phyloP scores from a whole-genome alignment of 129 eudicot genomes.

The Flaveria sonorensis region DNA sequence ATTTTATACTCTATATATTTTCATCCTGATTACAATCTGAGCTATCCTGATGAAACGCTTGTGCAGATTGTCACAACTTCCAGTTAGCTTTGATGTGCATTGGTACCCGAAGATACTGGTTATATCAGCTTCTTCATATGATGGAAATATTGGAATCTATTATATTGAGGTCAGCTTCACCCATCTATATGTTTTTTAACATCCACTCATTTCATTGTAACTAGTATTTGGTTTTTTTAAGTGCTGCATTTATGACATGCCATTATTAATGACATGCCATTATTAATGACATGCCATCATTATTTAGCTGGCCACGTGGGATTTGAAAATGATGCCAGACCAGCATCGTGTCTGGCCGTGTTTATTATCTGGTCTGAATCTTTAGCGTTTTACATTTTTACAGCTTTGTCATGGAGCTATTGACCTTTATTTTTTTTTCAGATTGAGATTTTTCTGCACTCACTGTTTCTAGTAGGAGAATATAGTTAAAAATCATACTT shows the following conservation, averaged over 20 bases:
- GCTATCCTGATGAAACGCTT: conserved; percentile 16
- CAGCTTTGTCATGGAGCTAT: neutral
- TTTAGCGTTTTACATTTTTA: neutral
- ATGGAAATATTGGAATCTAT: conserved; percentile 86
- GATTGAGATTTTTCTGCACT: neutral
- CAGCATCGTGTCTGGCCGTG: neutral
- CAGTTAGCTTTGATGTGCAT: conserved; percentile 89
- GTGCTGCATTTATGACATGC: neutral
- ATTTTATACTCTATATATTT: neutral
- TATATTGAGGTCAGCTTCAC: conserved; percentile 71
- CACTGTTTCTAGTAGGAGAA: neutral
- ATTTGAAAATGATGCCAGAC: neutral
- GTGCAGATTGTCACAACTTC: conserved; percentile 90
- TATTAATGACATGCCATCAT: neutral
- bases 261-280: neutral
- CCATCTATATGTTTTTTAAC: conserved; percentile 9
- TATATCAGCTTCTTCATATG: conserved; percentile 92
- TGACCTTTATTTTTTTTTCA: conserved; percentile 3
- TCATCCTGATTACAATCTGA: neutral
- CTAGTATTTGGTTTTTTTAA: neutral
- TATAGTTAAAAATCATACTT: conserved; percentile 34
- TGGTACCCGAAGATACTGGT: conserved; percentile 91
- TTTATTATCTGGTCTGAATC: conserved; percentile 10
- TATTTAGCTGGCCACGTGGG: neutral
- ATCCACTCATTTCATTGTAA: neutral